Evolutionary conservation across 2,329 filamentous ascomycete genomes (phyloP), one percentile per base, ranked within the genome.

Genomic region (Fusarium chlamydosporum): DNA sequence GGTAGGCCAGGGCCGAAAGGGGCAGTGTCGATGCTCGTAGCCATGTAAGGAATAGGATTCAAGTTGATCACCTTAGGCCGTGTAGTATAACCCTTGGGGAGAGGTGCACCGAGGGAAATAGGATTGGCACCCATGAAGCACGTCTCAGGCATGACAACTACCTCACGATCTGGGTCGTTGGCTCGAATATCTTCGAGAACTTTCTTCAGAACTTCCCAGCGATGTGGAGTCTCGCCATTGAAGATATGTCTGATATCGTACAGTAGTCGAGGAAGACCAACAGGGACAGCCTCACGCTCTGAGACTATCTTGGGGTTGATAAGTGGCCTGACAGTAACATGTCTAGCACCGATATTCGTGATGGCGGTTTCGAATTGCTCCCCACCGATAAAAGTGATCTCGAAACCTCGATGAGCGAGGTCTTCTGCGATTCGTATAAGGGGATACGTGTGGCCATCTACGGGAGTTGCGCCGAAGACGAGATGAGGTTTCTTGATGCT

Each of bases 91-190:
- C 74, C 82, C 70, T 67, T 74, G 15, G 74, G 82, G 58, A 79
- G 74, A 4, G 81, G 77, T 2, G 77, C 78, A 4, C 82, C 81
- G 31, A 76, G 70, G 2, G 71, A 66, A 50, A 82, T 77, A 0
- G 83, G 81, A 1, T 78, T 62, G 12, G 76, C 65, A 0, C 81
- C 82, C 55, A 78, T 73, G 43, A 78, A 80, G 4, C 77, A 70
- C 4, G 75, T 72, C 67, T 86, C 84, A 34, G 76, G 76, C n/a
- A 86, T 52, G 13, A 84, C 72, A 20, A 86, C 64, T 29, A 86
- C 75, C 31, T 82, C 75, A 10, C 79, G 75, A 6, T 62, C 65
- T 4, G 78, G 76, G 33, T 81, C 74, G 3, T 74, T 56, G 9
- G 74, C 72, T 4, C 76, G 74, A 31, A 80, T 61, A 6, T 68